These are phyloP conservation scores for Dissophora ornata DNA, from an alignment of 192 early-diverging fungal species.

Conservation along the genomic window DNA sequence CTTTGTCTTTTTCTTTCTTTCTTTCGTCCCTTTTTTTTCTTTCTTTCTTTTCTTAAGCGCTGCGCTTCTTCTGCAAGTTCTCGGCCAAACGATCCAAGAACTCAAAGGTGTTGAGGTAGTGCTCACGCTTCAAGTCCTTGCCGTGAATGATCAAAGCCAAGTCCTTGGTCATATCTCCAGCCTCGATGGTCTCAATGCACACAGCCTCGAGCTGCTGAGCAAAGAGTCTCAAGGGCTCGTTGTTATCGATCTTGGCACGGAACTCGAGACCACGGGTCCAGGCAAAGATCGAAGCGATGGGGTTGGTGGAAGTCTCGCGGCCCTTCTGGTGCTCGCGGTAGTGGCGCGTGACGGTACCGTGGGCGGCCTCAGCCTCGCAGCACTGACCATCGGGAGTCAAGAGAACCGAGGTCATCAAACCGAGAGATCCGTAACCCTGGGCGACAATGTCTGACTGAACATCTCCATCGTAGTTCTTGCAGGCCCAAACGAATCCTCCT, in stretches of 20 bases:
- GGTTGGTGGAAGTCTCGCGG: conserved; percentile 95
- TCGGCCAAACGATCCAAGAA: conserved; percentile 91
- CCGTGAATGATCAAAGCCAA: conserved; percentile 96
- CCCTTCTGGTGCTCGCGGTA: conserved; percentile 99
- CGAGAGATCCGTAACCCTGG: conserved; percentile 94
- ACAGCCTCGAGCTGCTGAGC: conserved; percentile 85
- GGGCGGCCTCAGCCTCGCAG: conserved; percentile 95
- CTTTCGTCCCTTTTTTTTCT: not conserved
- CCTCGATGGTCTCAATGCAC: conserved; percentile 89
- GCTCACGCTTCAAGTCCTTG: conserved; percentile 79
- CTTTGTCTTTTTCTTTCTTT: too few relatives aligned
- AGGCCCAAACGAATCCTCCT: conserved; percentile 94
- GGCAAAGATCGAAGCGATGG: conserved; percentile 97
- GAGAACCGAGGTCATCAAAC: conserved; percentile 98
- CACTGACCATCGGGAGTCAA: conserved; percentile 93
- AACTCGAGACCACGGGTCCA: conserved; percentile 95
- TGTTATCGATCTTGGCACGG: conserved; percentile 94
- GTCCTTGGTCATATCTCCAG: conserved; percentile 97
- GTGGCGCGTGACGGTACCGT: conserved; percentile 96
- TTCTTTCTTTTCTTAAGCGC: conserved; percentile 27
- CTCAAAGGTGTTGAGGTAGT: conserved; percentile 91
- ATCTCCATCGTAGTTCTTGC: conserved; percentile 98
- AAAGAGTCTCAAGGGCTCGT: conserved; percentile 80
- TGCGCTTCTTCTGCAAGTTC: conserved; percentile 61
- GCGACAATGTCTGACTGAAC: conserved; percentile 96